Conservation (phyloP, 192 early-diverging fungal genomes). For the Chytriomyces sp. region DNA sequence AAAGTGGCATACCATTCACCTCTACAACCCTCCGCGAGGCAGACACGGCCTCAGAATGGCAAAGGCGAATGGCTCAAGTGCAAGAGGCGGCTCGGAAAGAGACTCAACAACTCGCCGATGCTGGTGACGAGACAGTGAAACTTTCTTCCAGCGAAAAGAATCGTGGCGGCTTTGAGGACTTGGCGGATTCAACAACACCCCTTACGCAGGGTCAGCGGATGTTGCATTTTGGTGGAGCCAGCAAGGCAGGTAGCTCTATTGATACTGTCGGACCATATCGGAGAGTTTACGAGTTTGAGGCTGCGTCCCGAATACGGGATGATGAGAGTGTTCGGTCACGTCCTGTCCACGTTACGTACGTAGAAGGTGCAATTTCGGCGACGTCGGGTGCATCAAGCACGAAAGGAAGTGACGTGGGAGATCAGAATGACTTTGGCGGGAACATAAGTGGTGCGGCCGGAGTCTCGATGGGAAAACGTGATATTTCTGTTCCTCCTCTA, state of each 20-base stretch:
- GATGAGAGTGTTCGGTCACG: conserved; percentile 11
- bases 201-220: background rate
- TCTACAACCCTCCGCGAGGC: background rate
- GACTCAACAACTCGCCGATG: conserved; percentile 14
- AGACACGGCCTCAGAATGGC: conserved; percentile 7
- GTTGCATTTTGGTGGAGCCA: background rate
- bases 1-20: background rate
- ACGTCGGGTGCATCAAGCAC: background rate
- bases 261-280: conserved; percentile 47
- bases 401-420: background rate
- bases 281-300: conserved; percentile 44
- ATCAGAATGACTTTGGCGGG: conserved; percentile 1
- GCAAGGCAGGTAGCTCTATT: background rate
- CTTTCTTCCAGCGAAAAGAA: background rate
- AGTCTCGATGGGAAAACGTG: background rate
- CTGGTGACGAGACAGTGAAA: background rate
- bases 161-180: background rate
- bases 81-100: conserved; percentile 2
- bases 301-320: conserved; percentile 13
- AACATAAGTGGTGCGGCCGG: background rate
- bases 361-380: background rate
- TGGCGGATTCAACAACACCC: background rate
- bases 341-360: conserved; percentile 3
- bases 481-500: background rate
- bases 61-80: conserved; percentile 6